These are phyloP conservation scores for Mycena filopes DNA, from an alignment of 768 basidiomycete species.

Conservation along the genomic window DNA sequence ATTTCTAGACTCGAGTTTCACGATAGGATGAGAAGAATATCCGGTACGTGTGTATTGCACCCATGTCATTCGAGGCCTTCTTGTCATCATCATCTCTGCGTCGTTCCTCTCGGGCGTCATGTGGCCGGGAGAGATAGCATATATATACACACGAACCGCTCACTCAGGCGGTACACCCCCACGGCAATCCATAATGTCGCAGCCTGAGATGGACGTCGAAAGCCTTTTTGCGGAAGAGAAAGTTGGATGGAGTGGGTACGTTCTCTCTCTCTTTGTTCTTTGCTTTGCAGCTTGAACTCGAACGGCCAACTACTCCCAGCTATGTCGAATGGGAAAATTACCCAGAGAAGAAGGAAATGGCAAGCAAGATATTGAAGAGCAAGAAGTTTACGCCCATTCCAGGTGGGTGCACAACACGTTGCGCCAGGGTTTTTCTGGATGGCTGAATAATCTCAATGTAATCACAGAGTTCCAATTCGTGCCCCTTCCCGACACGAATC, in stretches of 20 bases:
- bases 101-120: not conserved
- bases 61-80: too few species aligned
- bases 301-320: conserved; percentile 35
- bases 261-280: not conserved
- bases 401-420: too few species aligned
- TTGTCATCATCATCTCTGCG: not conserved
- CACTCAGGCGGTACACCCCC: not conserved
- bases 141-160: conserved; percentile 9
- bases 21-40: too few species aligned
- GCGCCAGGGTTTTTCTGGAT: too few species aligned
- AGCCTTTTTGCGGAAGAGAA: conserved; percentile 50
- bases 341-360: conserved; percentile 55
- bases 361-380: conserved; percentile 50
- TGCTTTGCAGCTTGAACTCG: not conserved
- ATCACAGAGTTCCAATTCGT: conserved; percentile 60
- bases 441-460: not conserved
- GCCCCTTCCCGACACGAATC: conserved; percentile 61
- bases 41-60: too few species aligned
- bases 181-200: conserved; percentile 7
- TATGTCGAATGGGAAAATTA: conserved; percentile 62
- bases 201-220: not conserved
- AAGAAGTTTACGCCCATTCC: conserved; percentile 53
- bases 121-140: conserved; percentile 1
- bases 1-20: too few species aligned
- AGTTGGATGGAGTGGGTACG: conserved; percentile 51